Evolutionary conservation across 495 filamentous ascomycete genomes (phyloP).

Genomic region (Penicillium lagena): DNA sequence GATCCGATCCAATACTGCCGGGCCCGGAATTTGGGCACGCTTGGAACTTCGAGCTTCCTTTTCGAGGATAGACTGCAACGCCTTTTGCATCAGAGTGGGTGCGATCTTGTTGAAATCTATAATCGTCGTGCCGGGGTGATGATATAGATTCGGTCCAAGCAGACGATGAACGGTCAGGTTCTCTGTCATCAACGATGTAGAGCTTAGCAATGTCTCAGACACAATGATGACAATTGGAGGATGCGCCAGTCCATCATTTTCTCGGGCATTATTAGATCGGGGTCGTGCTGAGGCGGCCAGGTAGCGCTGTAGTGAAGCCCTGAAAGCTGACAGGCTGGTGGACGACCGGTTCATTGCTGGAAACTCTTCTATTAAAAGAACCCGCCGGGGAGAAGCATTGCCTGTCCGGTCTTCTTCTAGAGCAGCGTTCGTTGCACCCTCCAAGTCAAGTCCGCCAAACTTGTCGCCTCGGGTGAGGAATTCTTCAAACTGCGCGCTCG

Average conservation of each 20-base stretch:
- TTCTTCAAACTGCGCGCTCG: slow-evolving; percentile 77
- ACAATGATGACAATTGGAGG: slow-evolving; percentile 84
- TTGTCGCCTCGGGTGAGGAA: slow-evolving; percentile 74
- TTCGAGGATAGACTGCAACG: slow-evolving; percentile 67
- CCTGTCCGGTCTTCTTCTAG: neutral
- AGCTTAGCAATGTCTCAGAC: slow-evolving; percentile 77
- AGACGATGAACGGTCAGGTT: slow-evolving; percentile 87
- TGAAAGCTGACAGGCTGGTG: slow-evolving; percentile 63
- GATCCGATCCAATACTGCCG: slow-evolving; percentile 64
- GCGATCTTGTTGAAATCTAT: slow-evolving; percentile 93
- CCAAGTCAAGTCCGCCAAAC: slow-evolving; percentile 68
- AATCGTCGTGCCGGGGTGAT: slow-evolving; percentile 64
- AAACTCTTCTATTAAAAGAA: slow-evolving; percentile 92
- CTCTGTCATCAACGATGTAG: slow-evolving; percentile 67
- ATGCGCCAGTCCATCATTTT: slow-evolving; percentile 21
- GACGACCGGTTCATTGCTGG: slow-evolving; percentile 70
- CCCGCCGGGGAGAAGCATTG: slow-evolving; percentile 26
- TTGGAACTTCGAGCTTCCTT: slow-evolving; percentile 73
- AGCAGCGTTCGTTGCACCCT: neutral
- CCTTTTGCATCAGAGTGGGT: slow-evolving; percentile 77
- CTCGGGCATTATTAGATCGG: slow-evolving; percentile 5
- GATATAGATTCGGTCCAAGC: slow-evolving; percentile 75
- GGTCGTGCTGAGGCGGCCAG: slow-evolving; percentile 43
- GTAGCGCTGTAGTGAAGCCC: slow-evolving; percentile 66
- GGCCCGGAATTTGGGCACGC: slow-evolving; percentile 59